Conservation (phyloP, 2,329 filamentous ascomycete species). For the Anisogramma anomala region DNA sequence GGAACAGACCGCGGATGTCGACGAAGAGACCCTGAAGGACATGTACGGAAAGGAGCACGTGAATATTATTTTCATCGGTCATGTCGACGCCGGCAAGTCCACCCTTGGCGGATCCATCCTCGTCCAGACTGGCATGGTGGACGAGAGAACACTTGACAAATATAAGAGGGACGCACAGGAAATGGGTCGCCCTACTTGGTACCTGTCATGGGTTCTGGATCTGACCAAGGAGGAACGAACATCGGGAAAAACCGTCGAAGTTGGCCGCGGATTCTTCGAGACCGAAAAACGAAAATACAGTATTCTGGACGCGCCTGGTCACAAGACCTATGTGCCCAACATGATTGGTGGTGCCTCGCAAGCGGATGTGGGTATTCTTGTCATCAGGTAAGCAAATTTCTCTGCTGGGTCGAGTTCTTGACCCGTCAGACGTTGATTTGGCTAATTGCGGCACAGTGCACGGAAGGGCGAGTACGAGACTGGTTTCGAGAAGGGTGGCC, state of each 20-base stretch:
- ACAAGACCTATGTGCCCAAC: slow-evolving; percentile 95
- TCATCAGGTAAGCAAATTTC: slow-evolving; percentile 27
- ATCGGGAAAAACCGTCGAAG: slow-evolving; percentile 97
- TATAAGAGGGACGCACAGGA: slow-evolving; percentile 97
- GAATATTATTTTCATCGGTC: slow-evolving; percentile 95
- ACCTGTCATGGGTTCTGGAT: slow-evolving; percentile 96
- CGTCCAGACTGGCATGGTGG: slow-evolving; percentile 96
- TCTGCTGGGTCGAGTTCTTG: not conserved
- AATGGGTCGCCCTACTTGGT: slow-evolving; percentile 93
- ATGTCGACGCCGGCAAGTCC: slow-evolving; percentile 97
- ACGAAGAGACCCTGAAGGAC: slow-evolving; percentile 67
- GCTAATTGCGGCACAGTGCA: slow-evolving; percentile 53
- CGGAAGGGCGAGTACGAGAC: slow-evolving; percentile 99
- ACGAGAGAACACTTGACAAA: slow-evolving; percentile 95
- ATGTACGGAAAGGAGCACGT: slow-evolving; percentile 90
- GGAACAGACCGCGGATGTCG: slow-evolving; percentile 66
- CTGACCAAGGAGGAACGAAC: slow-evolving; percentile 90
- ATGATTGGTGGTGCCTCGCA: slow-evolving; percentile 96
- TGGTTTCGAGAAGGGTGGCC: slow-evolving; percentile 89
- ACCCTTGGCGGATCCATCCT: slow-evolving; percentile 90
- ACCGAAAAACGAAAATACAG: slow-evolving; percentile 93
- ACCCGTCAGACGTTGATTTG: no score
- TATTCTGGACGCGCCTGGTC: slow-evolving; percentile 90
- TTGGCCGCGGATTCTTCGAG: slow-evolving; percentile 91
- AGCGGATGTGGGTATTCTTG: slow-evolving; percentile 86